These are phyloP conservation scores for Aspergillus intermedius DNA, from an alignment of 2,329 filamentous ascomycete genomes.

Conservation along the genomic window DNA sequence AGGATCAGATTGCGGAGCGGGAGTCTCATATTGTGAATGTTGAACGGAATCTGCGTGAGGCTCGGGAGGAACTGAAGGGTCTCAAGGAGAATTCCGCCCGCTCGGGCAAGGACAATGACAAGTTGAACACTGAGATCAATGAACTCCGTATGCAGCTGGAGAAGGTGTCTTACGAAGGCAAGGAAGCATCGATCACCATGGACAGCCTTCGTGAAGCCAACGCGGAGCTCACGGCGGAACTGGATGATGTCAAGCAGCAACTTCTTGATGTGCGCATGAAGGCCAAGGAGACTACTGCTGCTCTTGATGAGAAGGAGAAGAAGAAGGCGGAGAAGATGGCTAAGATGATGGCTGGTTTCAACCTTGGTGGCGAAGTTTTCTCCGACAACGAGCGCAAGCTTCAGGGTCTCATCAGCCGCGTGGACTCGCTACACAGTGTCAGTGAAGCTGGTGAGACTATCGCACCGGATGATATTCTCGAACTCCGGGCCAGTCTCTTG, in stretches of 20 bases:
- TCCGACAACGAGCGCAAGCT: slow-evolving; percentile 87
- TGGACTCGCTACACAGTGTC: slow-evolving; percentile 72
- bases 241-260: slow-evolving; percentile 94
- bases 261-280: slow-evolving; percentile 94
- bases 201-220: slow-evolving; percentile 96
- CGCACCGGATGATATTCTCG: slow-evolving; percentile 71
- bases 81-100: slow-evolving; percentile 81
- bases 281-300: slow-evolving; percentile 84
- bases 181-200: slow-evolving; percentile 96
- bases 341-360: slow-evolving; percentile 99
- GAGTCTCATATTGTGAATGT: slow-evolving; percentile 72
- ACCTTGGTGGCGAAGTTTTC: slow-evolving; percentile 86
- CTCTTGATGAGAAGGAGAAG: slow-evolving; percentile 94
- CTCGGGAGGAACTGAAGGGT: slow-evolving; percentile 76
- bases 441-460: slow-evolving; percentile 72
- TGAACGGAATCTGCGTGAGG: slow-evolving; percentile 74
- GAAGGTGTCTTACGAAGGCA: slow-evolving; percentile 89
- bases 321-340: slow-evolving; percentile 99
- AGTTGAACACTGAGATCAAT: slow-evolving; percentile 75
- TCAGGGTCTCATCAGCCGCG: slow-evolving; percentile 71
- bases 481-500: slow-evolving; percentile 69
- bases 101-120: slow-evolving; percentile 84
- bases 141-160: slow-evolving; percentile 96
- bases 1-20: slow-evolving; percentile 91
- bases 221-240: slow-evolving; percentile 78